Base-by-base conservation (phyloP, 2,329 filamentous ascomycete species). In the Botrytis byssoidea region DNA sequence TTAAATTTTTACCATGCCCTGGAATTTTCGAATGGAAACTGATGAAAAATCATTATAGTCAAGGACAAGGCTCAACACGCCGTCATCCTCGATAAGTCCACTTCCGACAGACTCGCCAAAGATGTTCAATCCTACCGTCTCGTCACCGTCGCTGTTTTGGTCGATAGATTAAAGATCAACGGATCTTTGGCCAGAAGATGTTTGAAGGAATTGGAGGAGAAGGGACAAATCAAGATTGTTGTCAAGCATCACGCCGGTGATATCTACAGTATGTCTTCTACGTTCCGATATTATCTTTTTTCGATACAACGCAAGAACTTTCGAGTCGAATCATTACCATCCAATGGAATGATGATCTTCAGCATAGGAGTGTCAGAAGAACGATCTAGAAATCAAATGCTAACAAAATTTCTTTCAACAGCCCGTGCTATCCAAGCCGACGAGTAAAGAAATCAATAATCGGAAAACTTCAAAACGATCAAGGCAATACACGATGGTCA, bases 61-160 rank as follows among this genome's bases (percentile, higher is more conserved):
- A 99, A 99, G 96, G 96, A 99, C 91, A 99, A 99, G 95, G 95
- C 96, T 87, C 93, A 98, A 86, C 96, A 99, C 91, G 93, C 93
- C 86, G 96, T 99, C 87, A 90, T 98, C 84, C 94, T 99, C 88
- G 96, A 99, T 90, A 99, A 99, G 92, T 84, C 89, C 87, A 97
- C 92, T 84, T 93, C 92, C 81, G 96, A 99, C 88, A 97, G 97
- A 90, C 94, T 99, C 86, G 93, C 97, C 90, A 99, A 99, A 90
- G 96, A 99, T 91, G 97, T 99, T 83, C 96, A 98, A 88, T 98
- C 96, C 79, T 99, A 98, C 93, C 94, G 96, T 84, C 94, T 99
- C 86, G 94, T 99, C 88, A 98, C 96, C 84, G 93, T 98, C 83
- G 95, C 96, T 83, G 95, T 94, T 82, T 94, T 99, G 83, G 96